phyloP scores from a whole-genome alignment of 2,329 filamentous ascomycete species.

The Xylaria sp. region DNA sequence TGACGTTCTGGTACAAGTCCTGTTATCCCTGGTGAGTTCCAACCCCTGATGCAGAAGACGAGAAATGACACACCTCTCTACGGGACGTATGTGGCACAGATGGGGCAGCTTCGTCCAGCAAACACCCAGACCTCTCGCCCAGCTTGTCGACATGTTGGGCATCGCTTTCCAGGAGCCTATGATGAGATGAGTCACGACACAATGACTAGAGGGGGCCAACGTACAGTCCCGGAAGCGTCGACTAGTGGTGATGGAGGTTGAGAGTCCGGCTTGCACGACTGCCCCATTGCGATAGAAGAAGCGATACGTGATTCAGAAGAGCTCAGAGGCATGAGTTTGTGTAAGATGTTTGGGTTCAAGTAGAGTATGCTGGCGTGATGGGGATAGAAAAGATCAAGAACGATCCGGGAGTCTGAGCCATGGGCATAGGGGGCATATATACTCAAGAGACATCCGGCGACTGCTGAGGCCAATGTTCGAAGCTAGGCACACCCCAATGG shows the following conservation, averaged over 20 bases:
- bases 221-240: conserved; percentile 20
- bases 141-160: conserved; percentile 18
- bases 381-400: not conserved
- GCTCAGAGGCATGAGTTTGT: not conserved
- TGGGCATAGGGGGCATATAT: conserved; percentile 9
- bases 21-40: not conserved
- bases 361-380: not conserved
- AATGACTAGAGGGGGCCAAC: not conserved
- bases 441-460: not conserved
- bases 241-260: conserved; percentile 8
- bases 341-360: not conserved
- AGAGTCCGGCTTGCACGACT: conserved; percentile 9
- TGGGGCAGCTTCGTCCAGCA: conserved; percentile 23
- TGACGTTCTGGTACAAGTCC: not conserved
- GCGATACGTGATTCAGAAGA: not conserved
- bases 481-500: not conserved
- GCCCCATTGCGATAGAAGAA: conserved; percentile 12
- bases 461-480: not conserved
- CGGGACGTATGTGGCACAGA: conserved; percentile 24
- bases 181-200: conserved; percentile 5
- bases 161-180: conserved; percentile 24
- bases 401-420: not conserved
- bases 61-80: conserved; percentile 5
- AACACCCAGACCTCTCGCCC: conserved; percentile 23
- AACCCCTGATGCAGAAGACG: not conserved